Evolutionary conservation across 306 rosid genomes (phyloP).

Genomic region (Begonia fuchsioides): DNA sequence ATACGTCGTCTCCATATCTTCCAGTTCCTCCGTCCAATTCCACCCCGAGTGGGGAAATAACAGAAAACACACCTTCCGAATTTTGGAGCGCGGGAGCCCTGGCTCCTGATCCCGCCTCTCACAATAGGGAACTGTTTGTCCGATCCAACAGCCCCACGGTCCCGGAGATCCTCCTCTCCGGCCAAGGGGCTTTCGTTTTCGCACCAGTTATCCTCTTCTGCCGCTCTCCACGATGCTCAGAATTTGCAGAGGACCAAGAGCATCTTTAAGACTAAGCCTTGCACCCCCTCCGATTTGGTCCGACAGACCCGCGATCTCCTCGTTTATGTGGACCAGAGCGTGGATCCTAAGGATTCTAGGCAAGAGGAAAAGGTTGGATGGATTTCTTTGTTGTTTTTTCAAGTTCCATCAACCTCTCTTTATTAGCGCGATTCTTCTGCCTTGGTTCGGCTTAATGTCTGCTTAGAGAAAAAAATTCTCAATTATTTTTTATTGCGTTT

Average conservation of each 20-base stretch:
- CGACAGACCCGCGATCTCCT: constrained; percentile 92
- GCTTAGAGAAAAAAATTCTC: too few species aligned
- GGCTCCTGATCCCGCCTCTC: not conserved
- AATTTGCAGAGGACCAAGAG: constrained; percentile 47
- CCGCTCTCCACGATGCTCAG: not conserved
- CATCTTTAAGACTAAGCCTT: constrained; percentile 85
- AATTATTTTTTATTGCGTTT: too few species aligned
- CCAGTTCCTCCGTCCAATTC: too few species aligned
- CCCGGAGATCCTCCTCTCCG: not conserved
- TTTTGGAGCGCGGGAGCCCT: too few species aligned
- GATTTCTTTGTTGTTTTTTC: too few species aligned
- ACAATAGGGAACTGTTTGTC: not conserved
- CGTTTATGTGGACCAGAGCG: constrained; percentile 24
- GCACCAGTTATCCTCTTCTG: not conserved
- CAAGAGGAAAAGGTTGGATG: constrained; percentile 74
- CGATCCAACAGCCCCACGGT: not conserved
- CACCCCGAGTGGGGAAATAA: too few species aligned
- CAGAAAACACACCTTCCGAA: too few species aligned
- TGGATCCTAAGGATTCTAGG: constrained; percentile 57
- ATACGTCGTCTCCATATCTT: too few species aligned
- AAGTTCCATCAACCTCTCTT: too few species aligned
- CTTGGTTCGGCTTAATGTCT: not conserved
- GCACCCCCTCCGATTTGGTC: constrained; percentile 69
- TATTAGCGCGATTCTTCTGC: not conserved
- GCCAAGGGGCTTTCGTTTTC: not conserved